phyloP scores from a whole-genome alignment of 371 early-diverging fungal genomes.

The Circinella umbellata region DNA sequence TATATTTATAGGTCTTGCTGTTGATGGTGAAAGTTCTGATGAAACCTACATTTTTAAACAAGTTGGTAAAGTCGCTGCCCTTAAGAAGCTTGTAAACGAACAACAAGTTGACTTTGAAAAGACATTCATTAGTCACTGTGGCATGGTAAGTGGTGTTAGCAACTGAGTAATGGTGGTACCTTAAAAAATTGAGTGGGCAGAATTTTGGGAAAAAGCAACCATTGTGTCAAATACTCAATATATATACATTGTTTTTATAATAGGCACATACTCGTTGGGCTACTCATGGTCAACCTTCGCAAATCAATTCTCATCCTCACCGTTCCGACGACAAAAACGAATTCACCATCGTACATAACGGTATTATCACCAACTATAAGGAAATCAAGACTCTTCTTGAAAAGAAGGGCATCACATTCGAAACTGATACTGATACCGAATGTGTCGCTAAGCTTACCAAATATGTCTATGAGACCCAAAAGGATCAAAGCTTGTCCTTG shows the following conservation, averaged over 20 bases:
- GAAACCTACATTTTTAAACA: slow-evolving; percentile 84
- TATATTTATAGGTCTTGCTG: slow-evolving; percentile 71
- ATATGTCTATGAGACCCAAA: slow-evolving; percentile 93
- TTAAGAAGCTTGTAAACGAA: slow-evolving; percentile 75
- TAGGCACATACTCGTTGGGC: slow-evolving; percentile 99
- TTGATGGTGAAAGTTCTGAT: slow-evolving; percentile 80
- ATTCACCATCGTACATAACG: slow-evolving; percentile 98
- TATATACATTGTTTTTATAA: background rate
- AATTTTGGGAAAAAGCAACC: too few species aligned
- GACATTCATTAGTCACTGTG: slow-evolving; percentile 80
- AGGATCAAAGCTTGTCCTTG: slow-evolving; percentile 69
- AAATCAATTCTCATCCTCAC: slow-evolving; percentile 96
- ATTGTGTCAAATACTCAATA: background rate
- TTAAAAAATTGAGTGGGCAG: too few species aligned
- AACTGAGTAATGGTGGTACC: too few species aligned
- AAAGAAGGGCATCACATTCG: slow-evolving; percentile 93
- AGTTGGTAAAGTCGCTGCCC: slow-evolving; percentile 94
- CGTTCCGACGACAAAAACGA: slow-evolving; percentile 87
- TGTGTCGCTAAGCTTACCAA: slow-evolving; percentile 95
- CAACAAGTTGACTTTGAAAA: slow-evolving; percentile 72
- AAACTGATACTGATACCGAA: slow-evolving; percentile 89
- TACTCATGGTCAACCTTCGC: slow-evolving; percentile 96
- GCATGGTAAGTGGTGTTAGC: slow-evolving; percentile 61
- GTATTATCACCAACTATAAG: slow-evolving; percentile 99
- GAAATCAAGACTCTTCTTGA: slow-evolving; percentile 92